These are phyloP conservation scores for Pichia thaimueangensis DNA, from an alignment of 805 yeast genomes.

Conservation along the genomic window DNA sequence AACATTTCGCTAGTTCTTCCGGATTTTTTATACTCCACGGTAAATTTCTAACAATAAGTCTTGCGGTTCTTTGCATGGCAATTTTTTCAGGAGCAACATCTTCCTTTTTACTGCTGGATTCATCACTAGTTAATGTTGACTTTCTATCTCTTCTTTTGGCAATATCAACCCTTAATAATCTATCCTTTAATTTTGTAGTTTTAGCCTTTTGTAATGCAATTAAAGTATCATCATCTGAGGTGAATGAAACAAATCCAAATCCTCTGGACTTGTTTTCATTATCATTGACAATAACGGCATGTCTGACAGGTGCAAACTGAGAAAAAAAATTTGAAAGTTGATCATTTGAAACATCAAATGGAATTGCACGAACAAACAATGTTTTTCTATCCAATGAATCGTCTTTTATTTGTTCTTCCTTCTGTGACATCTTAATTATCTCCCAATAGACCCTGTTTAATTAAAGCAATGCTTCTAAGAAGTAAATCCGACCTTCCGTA, in stretches of 20 bases:
- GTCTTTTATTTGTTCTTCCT: constrained; percentile 12
- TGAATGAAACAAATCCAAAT: constrained; percentile 91
- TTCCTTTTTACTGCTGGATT: constrained; percentile 18
- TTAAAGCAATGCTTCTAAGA: too few relatives aligned
- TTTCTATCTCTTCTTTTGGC: constrained; percentile 91
- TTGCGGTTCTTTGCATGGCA: constrained; percentile 54
- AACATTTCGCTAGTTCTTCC: constrained; percentile 59
- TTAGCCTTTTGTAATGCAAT: constrained; percentile 66
- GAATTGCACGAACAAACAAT: constrained; percentile 81
- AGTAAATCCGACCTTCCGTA: too few relatives aligned
- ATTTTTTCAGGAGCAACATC: constrained; percentile 16
- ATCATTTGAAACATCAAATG: constrained; percentile 73
- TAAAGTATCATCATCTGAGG: constrained; percentile 75
- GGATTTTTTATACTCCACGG: constrained; percentile 94
- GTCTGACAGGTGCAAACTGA: constrained; percentile 89
- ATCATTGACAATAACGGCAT: constrained; percentile 86
- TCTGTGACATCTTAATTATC: constrained; percentile 4
- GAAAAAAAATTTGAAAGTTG: constrained; percentile 81
- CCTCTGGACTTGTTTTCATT: constrained; percentile 75
- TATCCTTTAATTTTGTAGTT: constrained; percentile 57
- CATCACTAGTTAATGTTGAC: constrained; percentile 23
- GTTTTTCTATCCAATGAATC: constrained; percentile 49
- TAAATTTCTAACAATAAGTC: constrained; percentile 82
- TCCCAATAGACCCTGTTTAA: too few relatives aligned
- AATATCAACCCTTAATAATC: constrained; percentile 67